Evolutionary conservation across 2,329 filamentous ascomycete species (phyloP).

Genomic region (Claviceps spartinae): DNA sequence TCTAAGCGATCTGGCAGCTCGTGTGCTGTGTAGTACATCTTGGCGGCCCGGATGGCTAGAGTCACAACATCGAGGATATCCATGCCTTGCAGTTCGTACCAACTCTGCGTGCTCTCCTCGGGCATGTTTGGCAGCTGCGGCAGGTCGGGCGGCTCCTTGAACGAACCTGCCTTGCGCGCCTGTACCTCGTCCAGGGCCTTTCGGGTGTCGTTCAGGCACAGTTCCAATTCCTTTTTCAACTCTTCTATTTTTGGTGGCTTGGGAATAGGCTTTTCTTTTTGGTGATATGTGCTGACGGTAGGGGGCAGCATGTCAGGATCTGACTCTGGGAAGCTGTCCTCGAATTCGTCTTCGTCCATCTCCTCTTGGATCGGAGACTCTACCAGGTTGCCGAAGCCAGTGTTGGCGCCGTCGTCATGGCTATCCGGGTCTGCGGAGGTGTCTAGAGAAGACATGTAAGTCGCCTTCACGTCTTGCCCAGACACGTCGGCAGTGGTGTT

Average conservation of each 20-base stretch:
- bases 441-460: conserved; percentile 46
- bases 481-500: conserved; percentile 23
- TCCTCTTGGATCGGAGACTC: conserved; percentile 37
- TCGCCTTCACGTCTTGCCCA: conserved; percentile 41
- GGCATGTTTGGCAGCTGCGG: conserved; percentile 25
- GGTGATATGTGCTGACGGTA: conserved; percentile 89
- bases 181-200: conserved; percentile 51
- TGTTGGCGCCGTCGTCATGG: conserved; percentile 22
- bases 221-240: conserved; percentile 54
- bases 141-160: conserved; percentile 15
- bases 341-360: conserved; percentile 33
- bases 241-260: conserved; percentile 74
- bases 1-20: conserved; percentile 76
- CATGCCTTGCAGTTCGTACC: conserved; percentile 81
- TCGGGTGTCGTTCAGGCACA: conserved; percentile 54
- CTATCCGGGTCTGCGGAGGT: conserved; percentile 42
- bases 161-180: conserved; percentile 20
- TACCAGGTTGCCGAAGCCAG: conserved; percentile 16
- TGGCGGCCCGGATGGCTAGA: conserved; percentile 86
- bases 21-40: conserved; percentile 91
- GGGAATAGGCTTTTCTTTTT: conserved; percentile 66
- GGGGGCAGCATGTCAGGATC: conserved; percentile 83
- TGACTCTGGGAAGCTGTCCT: conserved; percentile 45
- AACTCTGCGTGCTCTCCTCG: conserved; percentile 45
- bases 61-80: conserved; percentile 88